A percentile compares a stretch with the other conserved stretches of the same genome.
phyloP scores from a whole-genome alignment of 345 rosid genomes.

The Populus alba region DNA sequence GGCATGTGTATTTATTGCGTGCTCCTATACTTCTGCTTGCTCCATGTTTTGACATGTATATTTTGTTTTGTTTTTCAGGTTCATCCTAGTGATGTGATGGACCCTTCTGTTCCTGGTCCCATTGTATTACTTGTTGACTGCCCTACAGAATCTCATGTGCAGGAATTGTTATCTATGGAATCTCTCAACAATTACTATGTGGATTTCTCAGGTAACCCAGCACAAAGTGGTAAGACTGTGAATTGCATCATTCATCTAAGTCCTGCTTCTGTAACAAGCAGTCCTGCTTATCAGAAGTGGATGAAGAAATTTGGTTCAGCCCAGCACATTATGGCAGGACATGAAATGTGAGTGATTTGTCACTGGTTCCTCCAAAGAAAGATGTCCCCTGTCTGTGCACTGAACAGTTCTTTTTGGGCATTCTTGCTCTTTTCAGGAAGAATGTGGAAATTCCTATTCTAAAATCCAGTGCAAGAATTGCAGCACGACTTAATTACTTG shows the following conservation, averaged over 20 bases:
- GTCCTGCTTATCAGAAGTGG: slow-evolving; percentile 66
- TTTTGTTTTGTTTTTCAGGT: slow-evolving; percentile 43
- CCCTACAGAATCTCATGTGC: slow-evolving; percentile 69
- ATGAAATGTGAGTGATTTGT: slow-evolving; percentile 54
- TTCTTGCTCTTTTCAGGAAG: slow-evolving; percentile 44
- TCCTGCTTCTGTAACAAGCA: slow-evolving; percentile 59
- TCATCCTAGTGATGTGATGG: slow-evolving; percentile 97
- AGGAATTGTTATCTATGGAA: slow-evolving; percentile 45
- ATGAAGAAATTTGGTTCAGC: slow-evolving; percentile 69
- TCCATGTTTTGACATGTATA: not conserved
- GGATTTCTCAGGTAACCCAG: slow-evolving; percentile 22
- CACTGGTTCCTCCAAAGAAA: slow-evolving; percentile 8
- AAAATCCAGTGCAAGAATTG: slow-evolving; percentile 71
- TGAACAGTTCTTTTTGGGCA: not conserved
- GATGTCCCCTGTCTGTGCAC: not conserved
- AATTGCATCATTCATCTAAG: slow-evolving; percentile 81
- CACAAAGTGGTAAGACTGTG: slow-evolving; percentile 46
- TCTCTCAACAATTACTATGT: slow-evolving; percentile 52
- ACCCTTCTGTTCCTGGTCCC: slow-evolving; percentile 87
- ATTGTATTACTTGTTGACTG: slow-evolving; percentile 83
- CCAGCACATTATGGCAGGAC: slow-evolving; percentile 88
- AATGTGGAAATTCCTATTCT: slow-evolving; percentile 80
- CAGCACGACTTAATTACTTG: slow-evolving; percentile 79
- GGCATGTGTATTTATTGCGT: not conserved
- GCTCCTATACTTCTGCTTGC: not conserved